These are phyloP conservation scores for Cystobasidium tubakii DNA, from an alignment of 768 basidiomycete genomes.

Conservation along the genomic window DNA sequence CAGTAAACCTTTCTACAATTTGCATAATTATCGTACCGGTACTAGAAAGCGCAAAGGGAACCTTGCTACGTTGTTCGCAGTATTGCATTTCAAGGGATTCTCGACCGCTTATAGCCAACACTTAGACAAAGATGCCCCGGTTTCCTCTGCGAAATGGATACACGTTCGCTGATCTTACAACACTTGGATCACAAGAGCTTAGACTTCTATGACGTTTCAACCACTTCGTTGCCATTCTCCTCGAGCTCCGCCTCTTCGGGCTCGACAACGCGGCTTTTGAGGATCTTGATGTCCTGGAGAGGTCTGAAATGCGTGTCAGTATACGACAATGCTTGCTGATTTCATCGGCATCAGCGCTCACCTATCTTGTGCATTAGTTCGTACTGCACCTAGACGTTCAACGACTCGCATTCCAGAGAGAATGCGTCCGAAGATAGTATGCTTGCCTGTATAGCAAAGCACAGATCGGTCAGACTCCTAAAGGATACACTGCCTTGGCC, in stretches of 20 bases:
- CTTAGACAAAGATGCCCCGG: too few species aligned
- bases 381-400: constrained; percentile 82
- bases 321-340: constrained; percentile 3
- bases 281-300: constrained; percentile 81
- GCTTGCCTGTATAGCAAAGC: constrained; percentile 47
- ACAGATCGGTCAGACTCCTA: constrained; percentile 48
- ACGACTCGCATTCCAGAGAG: constrained; percentile 84
- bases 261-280: constrained; percentile 60
- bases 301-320: constrained; percentile 48
- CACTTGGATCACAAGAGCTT: too few species aligned
- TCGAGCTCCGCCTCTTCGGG: constrained; percentile 20
- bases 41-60: too few species aligned
- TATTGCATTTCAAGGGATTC: too few species aligned
- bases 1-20: too few species aligned
- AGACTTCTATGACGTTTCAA: neutral
- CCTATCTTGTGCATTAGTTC: constrained; percentile 81
- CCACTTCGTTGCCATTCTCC: neutral
- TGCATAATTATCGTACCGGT: too few species aligned
- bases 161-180: too few species aligned
- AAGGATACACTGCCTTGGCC: constrained; percentile 30
- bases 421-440: constrained; percentile 67
- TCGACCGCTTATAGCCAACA: too few species aligned
- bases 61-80: too few species aligned
- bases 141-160: too few species aligned
- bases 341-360: constrained; percentile 50